Percentiles rank a stretch among this genome's conserved stretches.
phyloP scores from a whole-genome alignment of 2,329 filamentous ascomycete species.

The Phialocephala subalpina region DNA sequence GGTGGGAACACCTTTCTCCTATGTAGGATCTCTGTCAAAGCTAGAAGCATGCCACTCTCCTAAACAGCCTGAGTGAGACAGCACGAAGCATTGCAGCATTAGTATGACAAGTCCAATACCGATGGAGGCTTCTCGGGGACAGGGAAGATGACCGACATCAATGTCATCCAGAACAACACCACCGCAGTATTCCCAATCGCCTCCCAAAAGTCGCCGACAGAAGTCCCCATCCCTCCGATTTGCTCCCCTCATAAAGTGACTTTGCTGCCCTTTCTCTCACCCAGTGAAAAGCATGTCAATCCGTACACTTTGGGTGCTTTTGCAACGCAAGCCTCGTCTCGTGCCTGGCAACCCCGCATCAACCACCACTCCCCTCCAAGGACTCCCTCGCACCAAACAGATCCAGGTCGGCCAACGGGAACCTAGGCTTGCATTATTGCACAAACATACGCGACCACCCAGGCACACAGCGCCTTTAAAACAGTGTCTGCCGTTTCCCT shows the following conservation, averaged over 20 bases:
- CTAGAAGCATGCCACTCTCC: constrained; percentile 1
- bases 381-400: constrained; percentile 2
- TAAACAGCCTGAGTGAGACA: constrained; percentile 11
- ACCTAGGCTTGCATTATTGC: background rate
- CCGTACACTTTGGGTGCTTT: background rate
- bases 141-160: background rate
- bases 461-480: constrained; percentile 6
- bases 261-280: background rate
- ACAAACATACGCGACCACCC: constrained; percentile 6
- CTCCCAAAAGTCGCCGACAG: constrained; percentile 5
- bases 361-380: constrained; percentile 1
- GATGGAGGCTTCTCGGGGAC: constrained; percentile 11
- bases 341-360: constrained; percentile 13
- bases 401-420: constrained; percentile 15
- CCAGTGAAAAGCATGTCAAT: background rate
- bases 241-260: background rate
- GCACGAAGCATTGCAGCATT: background rate
- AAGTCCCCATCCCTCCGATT: constrained; percentile 6
- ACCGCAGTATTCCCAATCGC: background rate
- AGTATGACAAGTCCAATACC: background rate
- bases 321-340: constrained; percentile 14
- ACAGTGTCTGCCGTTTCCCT: background rate
- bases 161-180: background rate
- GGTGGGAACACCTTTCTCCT: background rate
- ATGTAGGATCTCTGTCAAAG: background rate